Evolutionary conservation across 768 basidiomycete species (phyloP).

Genomic region (Suillus plorans): DNA sequence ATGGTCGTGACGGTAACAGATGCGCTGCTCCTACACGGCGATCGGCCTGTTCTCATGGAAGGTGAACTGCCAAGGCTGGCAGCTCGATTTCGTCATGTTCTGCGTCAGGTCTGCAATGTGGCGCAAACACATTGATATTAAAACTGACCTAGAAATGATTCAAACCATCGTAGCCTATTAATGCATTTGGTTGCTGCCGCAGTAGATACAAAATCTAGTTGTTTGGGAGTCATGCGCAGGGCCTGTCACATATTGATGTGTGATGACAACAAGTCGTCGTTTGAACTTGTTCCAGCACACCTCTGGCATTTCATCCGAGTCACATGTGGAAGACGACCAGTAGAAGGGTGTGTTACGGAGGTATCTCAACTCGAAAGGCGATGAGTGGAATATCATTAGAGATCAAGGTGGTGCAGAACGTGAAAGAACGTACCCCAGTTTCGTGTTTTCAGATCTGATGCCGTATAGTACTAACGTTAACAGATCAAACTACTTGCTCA

Average conservation of each 20-base stretch:
- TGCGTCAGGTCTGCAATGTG: background rate
- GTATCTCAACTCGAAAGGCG: too few relatives aligned
- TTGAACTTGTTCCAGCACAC: background rate
- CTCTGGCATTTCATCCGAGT: background rate
- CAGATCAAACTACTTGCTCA: background rate
- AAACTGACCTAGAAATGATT: background rate
- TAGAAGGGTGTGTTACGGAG: too few relatives aligned
- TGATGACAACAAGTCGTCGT: background rate
- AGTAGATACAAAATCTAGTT: background rate
- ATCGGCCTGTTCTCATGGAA: background rate
- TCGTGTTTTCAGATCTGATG: background rate
- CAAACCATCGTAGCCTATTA: background rate
- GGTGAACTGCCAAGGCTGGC: background rate
- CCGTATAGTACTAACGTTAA: background rate
- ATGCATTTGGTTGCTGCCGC: background rate
- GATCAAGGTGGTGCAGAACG: background rate
- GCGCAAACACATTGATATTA: background rate
- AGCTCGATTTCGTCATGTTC: background rate
- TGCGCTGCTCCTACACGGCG: background rate
- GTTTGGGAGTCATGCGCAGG: background rate
- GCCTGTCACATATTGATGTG: background rate
- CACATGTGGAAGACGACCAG: too few relatives aligned
- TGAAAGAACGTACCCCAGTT: background rate
- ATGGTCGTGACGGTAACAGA: background rate
- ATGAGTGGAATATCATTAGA: too few relatives aligned